phyloP scores from a whole-genome alignment of 1,284 basidiomycete genomes.

The Singerocomus rubriflavus region DNA sequence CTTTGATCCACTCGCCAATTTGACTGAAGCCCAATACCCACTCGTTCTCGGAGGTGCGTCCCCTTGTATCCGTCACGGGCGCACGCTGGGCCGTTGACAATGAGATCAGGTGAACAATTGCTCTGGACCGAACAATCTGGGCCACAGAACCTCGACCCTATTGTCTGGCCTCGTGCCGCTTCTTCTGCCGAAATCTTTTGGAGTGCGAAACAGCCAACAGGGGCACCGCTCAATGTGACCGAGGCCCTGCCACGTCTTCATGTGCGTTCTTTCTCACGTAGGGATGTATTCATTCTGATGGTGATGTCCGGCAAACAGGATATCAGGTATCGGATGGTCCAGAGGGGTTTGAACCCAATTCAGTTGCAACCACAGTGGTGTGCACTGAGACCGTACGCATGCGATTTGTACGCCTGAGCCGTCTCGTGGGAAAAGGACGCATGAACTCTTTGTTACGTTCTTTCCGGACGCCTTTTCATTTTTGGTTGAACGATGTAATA shows the following conservation, averaged over 20 bases:
- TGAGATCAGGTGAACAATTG: conserved; percentile 36
- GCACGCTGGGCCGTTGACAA: background rate
- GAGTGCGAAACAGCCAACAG: conserved; percentile 45
- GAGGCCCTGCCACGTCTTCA: conserved; percentile 76
- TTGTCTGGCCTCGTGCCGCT: conserved; percentile 62
- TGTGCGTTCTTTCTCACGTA: conserved; percentile 14
- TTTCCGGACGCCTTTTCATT: no score
- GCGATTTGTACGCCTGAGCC: conserved; percentile 43
- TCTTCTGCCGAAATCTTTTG: conserved; percentile 62
- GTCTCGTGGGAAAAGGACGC: background rate
- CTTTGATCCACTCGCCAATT: conserved; percentile 50
- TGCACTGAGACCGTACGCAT: conserved; percentile 55
- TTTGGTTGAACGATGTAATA: no score
- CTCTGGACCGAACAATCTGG: conserved; percentile 60
- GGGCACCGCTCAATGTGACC: conserved; percentile 43
- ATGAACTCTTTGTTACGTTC: no score
- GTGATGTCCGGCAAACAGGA: conserved; percentile 47
- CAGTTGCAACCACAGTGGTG: conserved; percentile 73
- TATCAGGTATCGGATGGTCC: conserved; percentile 56
- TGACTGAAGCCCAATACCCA: conserved; percentile 35
- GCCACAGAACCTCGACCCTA: conserved; percentile 49
- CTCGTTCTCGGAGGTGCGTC: conserved; percentile 49
- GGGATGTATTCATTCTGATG: background rate
- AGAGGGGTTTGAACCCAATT: conserved; percentile 57
- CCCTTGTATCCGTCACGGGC: background rate